Base-by-base conservation (phyloP, 2,329 filamentous ascomycete species). In the Microsporum canis region DNA sequence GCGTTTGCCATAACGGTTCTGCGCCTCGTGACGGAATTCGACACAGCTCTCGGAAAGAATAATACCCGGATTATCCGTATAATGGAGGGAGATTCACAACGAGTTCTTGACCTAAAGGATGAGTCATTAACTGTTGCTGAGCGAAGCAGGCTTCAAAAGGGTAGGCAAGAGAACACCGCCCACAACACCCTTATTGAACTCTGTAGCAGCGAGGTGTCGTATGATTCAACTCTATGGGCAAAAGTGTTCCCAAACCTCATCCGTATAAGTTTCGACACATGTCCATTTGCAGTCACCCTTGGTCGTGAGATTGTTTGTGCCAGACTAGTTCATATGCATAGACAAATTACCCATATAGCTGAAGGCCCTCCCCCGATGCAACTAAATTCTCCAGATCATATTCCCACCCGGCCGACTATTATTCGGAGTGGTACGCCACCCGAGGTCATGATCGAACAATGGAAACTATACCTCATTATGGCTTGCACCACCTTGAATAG, bases 201-300 rank as follows among this genome's bases (percentile, higher is more conserved):
- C 29, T 97, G 94, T 74, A 92, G 90, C 67, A 97, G 94, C 74
- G 94, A 97, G 67, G 85, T 94, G 31, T 90, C 91, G 0, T 96
- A 97, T 69, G 94, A 99, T 71, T 87, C 90, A 2, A 95, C 91
- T 0, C 77, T 99, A 10, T 99, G 94, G 94, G 95, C 94, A 76
- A 99, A 97, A 70, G 87, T 97, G 17, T 99, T 99, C 69, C 95
- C 94, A 2, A 97, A 96, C 69, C 81, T 99, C 36, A 88, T 99
- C 61, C 85, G 90, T 8, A 87, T 95, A 66, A 90, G 91, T 62
- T 95, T 90, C 69, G 89, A 96, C 66, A 88, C 88, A 62, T 99
- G 92, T 68, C 89, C 90, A 0, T 91, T 95, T 68, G 91, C 92
- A 1, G 89, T 97, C 38, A 91, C 89, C 0, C 84, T 97, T 56